Conservation (phyloP, 106 monocot genomes). For the Phalaenopsis aphrodite region DNA sequence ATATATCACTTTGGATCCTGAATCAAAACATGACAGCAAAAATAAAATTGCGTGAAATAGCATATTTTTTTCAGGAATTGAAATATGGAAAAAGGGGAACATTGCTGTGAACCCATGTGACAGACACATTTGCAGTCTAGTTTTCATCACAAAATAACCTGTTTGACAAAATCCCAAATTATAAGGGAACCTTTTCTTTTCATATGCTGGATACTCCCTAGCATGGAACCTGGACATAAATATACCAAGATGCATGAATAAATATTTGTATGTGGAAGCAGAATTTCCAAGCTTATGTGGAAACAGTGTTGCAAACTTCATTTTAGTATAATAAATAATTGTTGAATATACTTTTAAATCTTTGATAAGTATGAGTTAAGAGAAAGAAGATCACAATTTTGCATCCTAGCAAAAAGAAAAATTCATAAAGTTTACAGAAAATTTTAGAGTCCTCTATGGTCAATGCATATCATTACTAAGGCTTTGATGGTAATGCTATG, state of each 20-base stretch:
- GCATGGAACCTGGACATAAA: conserved; percentile 75
- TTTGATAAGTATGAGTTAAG: not conserved
- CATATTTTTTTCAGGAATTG: not conserved
- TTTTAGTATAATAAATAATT: not conserved
- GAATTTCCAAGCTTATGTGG: no score
- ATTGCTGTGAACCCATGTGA: not conserved
- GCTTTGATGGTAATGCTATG: not conserved
- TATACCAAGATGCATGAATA: no score
- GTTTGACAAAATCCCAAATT: conserved; percentile 82
- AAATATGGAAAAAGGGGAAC: not conserved
- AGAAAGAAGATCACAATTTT: not conserved
- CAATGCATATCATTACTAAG: not conserved
- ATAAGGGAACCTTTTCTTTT: conserved; percentile 60
- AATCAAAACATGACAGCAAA: not conserved
- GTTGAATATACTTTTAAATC: not conserved
- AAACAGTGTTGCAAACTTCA: not conserved
- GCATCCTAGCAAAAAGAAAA: not conserved
- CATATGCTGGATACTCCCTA: conserved; percentile 92
- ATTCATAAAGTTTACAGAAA: not conserved
- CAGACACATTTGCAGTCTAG: not conserved
- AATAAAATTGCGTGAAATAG: not conserved
- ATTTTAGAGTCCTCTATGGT: not conserved
- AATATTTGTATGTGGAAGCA: not conserved
- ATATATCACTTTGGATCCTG: conserved; percentile 74
- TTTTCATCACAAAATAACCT: conserved; percentile 25